Evolutionary conservation across 2,329 filamentous ascomycete species (phyloP).

Genomic region (Alternaria rosae): DNA sequence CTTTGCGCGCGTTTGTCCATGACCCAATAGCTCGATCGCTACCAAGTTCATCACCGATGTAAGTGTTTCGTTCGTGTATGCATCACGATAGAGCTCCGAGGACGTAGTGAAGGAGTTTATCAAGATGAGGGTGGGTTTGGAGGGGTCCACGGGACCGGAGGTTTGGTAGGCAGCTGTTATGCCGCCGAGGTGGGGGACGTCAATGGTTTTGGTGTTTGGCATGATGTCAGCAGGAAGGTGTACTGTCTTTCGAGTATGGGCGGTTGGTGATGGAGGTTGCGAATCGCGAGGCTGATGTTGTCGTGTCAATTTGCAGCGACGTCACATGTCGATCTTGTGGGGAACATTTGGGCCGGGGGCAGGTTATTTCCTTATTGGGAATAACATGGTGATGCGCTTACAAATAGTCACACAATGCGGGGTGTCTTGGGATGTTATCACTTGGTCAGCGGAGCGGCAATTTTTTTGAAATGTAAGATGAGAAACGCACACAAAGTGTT

Average conservation of each 20-base stretch:
- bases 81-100: constrained; percentile 53
- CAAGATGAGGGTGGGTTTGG: constrained; percentile 60
- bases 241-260: neutral
- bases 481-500: neutral
- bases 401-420: neutral
- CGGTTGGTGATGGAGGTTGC: neutral
- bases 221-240: constrained; percentile 17
- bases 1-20: constrained; percentile 57
- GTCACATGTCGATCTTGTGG: constrained; percentile 1
- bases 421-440: neutral
- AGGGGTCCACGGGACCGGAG: constrained; percentile 41
- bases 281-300: constrained; percentile 1
- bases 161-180: constrained; percentile 59
- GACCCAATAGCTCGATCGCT: constrained; percentile 63
- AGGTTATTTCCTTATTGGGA: neutral
- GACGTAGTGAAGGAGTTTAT: constrained; percentile 62
- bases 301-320: neutral
- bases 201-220: constrained; percentile 49
- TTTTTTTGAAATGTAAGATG: neutral
- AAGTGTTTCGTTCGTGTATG: constrained; percentile 50
- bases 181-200: constrained; percentile 60
- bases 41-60: constrained; percentile 57
- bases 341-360: neutral
- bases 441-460: neutral
- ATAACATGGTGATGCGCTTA: neutral